A percentile compares a stretch with the other conserved stretches of the same genome.
These are phyloP conservation scores for Spinacia oleracea DNA, from an alignment of 179 eudicot genomes.

Conservation along the genomic window DNA sequence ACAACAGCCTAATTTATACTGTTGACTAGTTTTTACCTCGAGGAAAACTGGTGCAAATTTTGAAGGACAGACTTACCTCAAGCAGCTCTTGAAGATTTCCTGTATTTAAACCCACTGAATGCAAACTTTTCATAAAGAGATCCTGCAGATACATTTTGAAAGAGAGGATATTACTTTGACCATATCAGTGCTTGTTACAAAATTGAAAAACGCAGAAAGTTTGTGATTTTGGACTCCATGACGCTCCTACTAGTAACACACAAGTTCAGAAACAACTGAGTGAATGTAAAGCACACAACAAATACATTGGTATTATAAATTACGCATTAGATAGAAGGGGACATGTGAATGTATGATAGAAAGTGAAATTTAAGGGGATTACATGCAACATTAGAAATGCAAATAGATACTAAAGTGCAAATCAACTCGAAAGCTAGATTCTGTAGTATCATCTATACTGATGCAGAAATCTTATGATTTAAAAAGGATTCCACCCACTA, in stretches of 20 bases:
- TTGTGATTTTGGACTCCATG: background rate
- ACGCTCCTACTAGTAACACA: background rate
- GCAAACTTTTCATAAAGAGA: slow-evolving; percentile 86
- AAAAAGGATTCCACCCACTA: background rate
- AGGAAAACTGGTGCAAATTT: background rate
- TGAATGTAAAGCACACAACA: background rate
- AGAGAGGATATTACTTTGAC: background rate
- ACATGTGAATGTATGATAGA: background rate
- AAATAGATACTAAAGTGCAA: background rate
- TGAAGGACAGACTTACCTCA: slow-evolving; percentile 51
- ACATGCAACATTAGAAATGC: background rate
- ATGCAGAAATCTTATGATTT: background rate
- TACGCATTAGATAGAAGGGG: background rate
- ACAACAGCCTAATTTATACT: background rate
- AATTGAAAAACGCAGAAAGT: background rate
- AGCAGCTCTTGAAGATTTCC: slow-evolving; percentile 86
- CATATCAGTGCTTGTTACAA: background rate
- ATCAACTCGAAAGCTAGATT: background rate
- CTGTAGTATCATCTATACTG: background rate
- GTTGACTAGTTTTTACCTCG: background rate
- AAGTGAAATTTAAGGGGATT: background rate
- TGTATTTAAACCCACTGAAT: slow-evolving; percentile 66
- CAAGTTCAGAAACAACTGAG: background rate
- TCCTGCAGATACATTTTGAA: slow-evolving; percentile 52
- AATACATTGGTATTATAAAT: too few relatives aligned